phyloP scores from a whole-genome alignment of 2,329 filamentous ascomycete species.

The Claviceps sorghi region DNA sequence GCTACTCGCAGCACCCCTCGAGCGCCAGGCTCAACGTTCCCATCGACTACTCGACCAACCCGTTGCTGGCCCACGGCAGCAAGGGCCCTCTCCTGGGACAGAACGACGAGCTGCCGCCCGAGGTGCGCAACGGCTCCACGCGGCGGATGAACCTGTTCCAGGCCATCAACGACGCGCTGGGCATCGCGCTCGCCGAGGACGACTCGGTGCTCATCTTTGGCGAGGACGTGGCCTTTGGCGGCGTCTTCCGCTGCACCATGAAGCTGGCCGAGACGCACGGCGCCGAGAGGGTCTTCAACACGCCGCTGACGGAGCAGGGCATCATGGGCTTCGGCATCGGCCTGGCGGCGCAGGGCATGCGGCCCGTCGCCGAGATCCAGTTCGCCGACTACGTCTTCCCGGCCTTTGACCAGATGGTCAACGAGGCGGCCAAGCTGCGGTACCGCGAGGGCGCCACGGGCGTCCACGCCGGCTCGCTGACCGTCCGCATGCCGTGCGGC shows the following conservation, averaged over 20 bases:
- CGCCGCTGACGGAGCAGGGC: conserved; percentile 83
- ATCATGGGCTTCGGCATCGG: conserved; percentile 91
- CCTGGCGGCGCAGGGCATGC: conserved; percentile 78
- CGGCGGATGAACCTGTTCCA: conserved; percentile 90
- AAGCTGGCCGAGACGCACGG: conserved; percentile 81
- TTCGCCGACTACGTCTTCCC: conserved; percentile 92
- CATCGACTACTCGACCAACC: conserved; percentile 71
- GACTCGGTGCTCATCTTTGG: conserved; percentile 84
- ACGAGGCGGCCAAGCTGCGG: conserved; percentile 78
- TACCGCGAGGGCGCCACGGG: conserved; percentile 53
- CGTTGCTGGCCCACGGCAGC: conserved; percentile 67
- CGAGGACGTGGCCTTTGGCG: conserved; percentile 93
- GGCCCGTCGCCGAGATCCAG: conserved; percentile 85
- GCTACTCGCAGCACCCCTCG: conserved; percentile 42
- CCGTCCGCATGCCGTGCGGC: conserved; percentile 80
- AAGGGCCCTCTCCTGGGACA: conserved; percentile 45
- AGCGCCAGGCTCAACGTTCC: conserved; percentile 65
- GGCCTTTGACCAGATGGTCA: conserved; percentile 86
- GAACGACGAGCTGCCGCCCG: conserved; percentile 55
- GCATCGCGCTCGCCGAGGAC: conserved; percentile 67
- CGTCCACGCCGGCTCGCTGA: conserved; percentile 58
- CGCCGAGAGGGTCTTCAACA: conserved; percentile 85
- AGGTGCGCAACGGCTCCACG: conserved; percentile 53
- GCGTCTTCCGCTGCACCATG: conserved; percentile 90
- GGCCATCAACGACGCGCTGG: conserved; percentile 79